Conservation (phyloP, 192 early-diverging fungal species). For the Phlyctochytrium planicorne region DNA sequence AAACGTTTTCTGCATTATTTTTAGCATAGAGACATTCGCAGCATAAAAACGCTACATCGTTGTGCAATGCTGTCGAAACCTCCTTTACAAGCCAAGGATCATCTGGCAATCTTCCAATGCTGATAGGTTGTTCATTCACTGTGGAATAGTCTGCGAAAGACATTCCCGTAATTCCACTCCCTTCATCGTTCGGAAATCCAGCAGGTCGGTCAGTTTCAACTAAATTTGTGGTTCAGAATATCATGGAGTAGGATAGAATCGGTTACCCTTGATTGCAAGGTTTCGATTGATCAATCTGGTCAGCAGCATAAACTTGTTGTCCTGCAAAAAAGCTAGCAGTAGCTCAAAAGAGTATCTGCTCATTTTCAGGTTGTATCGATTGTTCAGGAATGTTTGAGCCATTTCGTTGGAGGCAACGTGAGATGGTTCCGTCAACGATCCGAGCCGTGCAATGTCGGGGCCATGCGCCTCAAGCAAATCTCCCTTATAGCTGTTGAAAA, state of each 20-base stretch:
- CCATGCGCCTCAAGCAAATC: conserved; percentile 80
- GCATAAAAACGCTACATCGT: conserved; percentile 58
- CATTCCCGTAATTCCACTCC: conserved; percentile 23
- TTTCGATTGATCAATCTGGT: conserved; percentile 37
- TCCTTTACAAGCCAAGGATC: conserved; percentile 77
- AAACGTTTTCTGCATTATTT: conserved; percentile 4
- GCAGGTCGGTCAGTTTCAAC: conserved; percentile 14
- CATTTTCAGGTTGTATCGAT: conserved; percentile 86
- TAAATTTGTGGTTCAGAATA: conserved; percentile 1
- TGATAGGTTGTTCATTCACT: conserved; percentile 79
- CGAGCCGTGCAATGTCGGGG: conserved; percentile 67
- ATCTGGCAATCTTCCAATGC: conserved; percentile 69
- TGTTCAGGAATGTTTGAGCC: conserved; percentile 72
- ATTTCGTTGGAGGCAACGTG: conserved; percentile 82
- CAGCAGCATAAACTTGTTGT: conserved; percentile 84
- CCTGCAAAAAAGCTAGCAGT: conserved; percentile 82
- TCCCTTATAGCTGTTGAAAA: conserved; percentile 70
- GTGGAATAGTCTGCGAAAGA: conserved; percentile 51
- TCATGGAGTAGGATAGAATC: conserved; percentile 9
- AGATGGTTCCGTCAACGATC: conserved; percentile 65
- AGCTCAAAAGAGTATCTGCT: conserved; percentile 85
- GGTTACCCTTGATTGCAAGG: conserved; percentile 4
- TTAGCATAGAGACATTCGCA: too few relatives aligned
- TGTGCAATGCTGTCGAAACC: conserved; percentile 74
- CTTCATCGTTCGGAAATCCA: conserved; percentile 9